phyloP scores from a whole-genome alignment of 169 alveolate species.

The Plasmodium chabaudi region DNA sequence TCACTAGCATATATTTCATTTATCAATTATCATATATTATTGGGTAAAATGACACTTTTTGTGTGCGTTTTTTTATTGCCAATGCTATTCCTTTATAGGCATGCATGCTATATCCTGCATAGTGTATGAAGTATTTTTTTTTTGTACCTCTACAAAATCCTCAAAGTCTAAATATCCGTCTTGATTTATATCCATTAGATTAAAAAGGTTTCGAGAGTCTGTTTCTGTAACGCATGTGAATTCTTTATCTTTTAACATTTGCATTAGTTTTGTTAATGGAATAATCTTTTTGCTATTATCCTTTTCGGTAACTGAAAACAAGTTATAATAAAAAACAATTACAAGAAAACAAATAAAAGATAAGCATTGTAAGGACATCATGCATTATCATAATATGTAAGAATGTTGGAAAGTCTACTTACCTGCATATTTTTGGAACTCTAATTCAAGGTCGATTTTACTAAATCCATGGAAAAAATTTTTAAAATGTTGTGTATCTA shows the following conservation, averaged over 20 bases:
- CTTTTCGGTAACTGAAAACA: slow-evolving; percentile 58
- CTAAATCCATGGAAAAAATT: slow-evolving; percentile 80
- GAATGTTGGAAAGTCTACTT: background rate
- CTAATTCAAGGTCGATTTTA: slow-evolving; percentile 80
- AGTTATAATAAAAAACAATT: background rate
- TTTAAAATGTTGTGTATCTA: slow-evolving; percentile 79
- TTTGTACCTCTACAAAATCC: slow-evolving; percentile 44
- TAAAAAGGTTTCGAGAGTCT: slow-evolving; percentile 43
- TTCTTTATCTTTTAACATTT: slow-evolving; percentile 73
- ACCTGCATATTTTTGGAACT: slow-evolving; percentile 81
- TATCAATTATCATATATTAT: too few relatives aligned
- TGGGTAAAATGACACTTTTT: too few relatives aligned
- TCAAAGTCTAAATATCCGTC: slow-evolving; percentile 73
- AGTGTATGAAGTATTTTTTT: background rate
- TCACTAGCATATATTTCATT: too few relatives aligned
- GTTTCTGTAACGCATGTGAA: slow-evolving; percentile 76
- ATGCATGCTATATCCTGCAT: background rate
- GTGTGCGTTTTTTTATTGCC: too few relatives aligned
- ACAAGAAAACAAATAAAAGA: background rate
- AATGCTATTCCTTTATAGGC: background rate
- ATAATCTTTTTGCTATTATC: slow-evolving; percentile 68
- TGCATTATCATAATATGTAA: background rate
- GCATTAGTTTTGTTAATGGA: slow-evolving; percentile 69
- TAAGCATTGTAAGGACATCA: background rate
- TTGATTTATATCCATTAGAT: slow-evolving; percentile 63